Evolutionary conservation across 202 grass and related monocot genomes (phyloP).

Genomic region (Sporobolus alterniflorus): DNA sequence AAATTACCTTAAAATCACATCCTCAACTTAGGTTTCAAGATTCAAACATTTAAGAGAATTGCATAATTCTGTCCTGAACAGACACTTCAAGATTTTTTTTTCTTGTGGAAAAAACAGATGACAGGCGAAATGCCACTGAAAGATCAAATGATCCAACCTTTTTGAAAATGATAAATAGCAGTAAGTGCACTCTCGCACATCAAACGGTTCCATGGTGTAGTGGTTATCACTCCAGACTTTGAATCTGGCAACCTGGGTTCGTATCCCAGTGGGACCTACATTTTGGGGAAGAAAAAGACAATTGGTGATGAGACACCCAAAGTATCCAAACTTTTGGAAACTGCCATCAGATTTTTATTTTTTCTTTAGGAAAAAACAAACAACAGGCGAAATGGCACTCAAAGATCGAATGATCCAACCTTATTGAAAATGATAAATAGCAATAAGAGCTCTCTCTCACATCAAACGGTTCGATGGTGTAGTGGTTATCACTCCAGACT

Average conservation of each 20-base stretch:
- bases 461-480: slow-evolving; percentile 66
- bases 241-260: no score
- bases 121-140: no score
- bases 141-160: background rate
- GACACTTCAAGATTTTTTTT: no score
- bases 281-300: no score
- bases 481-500: slow-evolving; percentile 87
- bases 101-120: background rate
- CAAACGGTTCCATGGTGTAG: background rate
- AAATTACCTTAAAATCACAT: background rate
- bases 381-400: background rate
- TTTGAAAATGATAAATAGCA: background rate
- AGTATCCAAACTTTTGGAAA: background rate
- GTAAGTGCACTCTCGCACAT: background rate
- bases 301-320: background rate
- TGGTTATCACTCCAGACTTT: slow-evolving; percentile 8
- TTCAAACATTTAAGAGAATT: background rate
- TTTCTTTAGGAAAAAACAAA: background rate
- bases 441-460: background rate
- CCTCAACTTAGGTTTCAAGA: background rate
- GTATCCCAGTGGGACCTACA: no score
- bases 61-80: background rate
- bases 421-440: background rate
- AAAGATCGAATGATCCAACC: background rate
- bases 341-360: background rate